A percentile compares a stretch with the other conserved stretches of the same genome.
Evolutionary conservation across 169 alveolate species (phyloP).

Genomic region (Eimeria zaria): DNA sequence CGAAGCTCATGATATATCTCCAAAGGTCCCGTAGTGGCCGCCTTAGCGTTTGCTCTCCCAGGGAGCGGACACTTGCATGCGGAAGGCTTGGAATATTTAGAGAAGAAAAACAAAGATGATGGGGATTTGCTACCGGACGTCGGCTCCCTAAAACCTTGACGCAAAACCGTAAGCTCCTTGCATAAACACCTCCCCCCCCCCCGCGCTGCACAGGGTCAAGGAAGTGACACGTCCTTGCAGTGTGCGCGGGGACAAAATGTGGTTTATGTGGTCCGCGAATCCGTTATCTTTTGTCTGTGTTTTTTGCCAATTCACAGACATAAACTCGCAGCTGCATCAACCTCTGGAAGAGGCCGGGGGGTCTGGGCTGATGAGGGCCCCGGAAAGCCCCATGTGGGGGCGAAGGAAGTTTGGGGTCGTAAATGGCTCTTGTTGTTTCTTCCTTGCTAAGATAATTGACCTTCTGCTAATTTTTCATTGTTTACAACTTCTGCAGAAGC

Average conservation of each 20-base stretch:
- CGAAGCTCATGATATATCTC: conserved; percentile 21
- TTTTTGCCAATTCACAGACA: background rate
- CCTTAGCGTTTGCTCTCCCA: no score
- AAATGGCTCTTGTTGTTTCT: background rate
- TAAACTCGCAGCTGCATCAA: background rate
- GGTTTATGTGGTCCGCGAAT: background rate
- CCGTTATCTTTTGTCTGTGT: background rate
- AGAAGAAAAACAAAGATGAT: background rate
- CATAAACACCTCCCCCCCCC: background rate
- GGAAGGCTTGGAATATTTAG: background rate
- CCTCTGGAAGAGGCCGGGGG: background rate
- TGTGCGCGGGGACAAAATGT: background rate
- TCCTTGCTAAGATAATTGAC: background rate
- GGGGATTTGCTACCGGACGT: background rate
- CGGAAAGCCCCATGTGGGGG: conserved; percentile 38
- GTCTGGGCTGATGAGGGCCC: background rate
- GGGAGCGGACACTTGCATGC: background rate
- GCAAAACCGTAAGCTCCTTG: background rate
- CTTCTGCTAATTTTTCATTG: background rate
- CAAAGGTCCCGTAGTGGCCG: background rate
- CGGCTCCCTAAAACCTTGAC: background rate
- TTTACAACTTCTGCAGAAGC: background rate
- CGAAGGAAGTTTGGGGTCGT: background rate
- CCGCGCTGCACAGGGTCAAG: background rate
- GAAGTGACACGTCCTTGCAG: background rate